Evolutionary conservation across 106 monocot species (phyloP), one percentile per base, ranked within the genome.

Genomic region (Cymbidium sinense): DNA sequence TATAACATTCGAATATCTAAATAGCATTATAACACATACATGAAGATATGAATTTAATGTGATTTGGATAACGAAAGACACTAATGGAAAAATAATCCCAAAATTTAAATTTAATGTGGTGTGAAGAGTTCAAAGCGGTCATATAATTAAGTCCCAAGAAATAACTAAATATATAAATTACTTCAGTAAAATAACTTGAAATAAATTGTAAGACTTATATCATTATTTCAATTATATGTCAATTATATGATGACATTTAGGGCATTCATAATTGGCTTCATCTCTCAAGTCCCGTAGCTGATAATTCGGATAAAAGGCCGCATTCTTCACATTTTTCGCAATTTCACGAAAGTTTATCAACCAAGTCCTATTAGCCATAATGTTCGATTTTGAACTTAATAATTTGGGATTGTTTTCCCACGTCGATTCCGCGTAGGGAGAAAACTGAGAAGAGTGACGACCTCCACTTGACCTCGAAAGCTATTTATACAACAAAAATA

Each of bases 151-250:
- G 47, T 13, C 13, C 47, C 15, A 13, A 47, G 47, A 47, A 47
- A 13, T 13, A 47, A 13, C 47, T 47, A 47, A 47, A 47, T 47
- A 47, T 47, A 13, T 47, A 47, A 47, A 47, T 13, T 11, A 47
- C 11, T 47, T 47, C n/a, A n/a, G 13, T 47, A 13, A 47, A 47
- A 47, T 2, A 47, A 13, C 13, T 11, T 11, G 47, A n/a, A n/a
- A n/a, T 47, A 47, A 67, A 67, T n/a, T n/a, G 33, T 18, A 15
- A 37, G 28, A 81, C 91, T 92, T 82, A 99, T 94, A 90, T 99
- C 94, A 77, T 86, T 94, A n/a, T n/a, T n/a, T 99, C 98, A 82
- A 99, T 90, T 20, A n/a, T n/a, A n/a, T n/a, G n/a, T n/a, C n/a
- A n/a, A n/a, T n/a, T n/a, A 79, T 23, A 69, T 94, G 77, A 29